These are phyloP conservation scores for Kazachstania africana DNA, from an alignment of 805 yeast genomes.

Conservation along the genomic window DNA sequence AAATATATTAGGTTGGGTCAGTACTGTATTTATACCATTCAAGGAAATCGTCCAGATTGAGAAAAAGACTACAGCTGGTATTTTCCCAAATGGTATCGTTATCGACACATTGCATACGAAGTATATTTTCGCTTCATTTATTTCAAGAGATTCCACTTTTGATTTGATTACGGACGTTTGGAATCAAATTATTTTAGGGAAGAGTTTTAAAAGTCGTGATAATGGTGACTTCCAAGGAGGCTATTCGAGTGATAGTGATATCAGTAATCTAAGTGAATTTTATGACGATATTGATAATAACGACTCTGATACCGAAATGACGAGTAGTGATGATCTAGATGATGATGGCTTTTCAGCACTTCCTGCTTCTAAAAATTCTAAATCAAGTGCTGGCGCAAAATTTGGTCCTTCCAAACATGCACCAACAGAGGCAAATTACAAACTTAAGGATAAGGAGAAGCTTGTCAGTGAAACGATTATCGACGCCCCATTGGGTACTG, in stretches of 20 bases:
- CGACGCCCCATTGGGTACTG: conserved; percentile 58
- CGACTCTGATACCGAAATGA: conserved; percentile 8
- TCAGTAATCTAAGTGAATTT: conserved; percentile 10
- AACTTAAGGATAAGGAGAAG: conserved; percentile 38
- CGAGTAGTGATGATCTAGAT: conserved; percentile 23
- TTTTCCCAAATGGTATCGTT: conserved; percentile 60
- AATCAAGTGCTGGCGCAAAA: neutral
- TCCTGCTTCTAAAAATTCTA: neutral
- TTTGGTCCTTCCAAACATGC: conserved; percentile 36
- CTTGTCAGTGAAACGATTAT: conserved; percentile 43
- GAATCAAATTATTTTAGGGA: conserved; percentile 51
- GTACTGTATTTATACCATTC: conserved; percentile 46
- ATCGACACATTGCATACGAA: conserved; percentile 53
- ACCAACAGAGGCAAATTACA: conserved; percentile 37
- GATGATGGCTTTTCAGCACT: conserved; percentile 4
- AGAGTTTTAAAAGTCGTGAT: conserved; percentile 31
- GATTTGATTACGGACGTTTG: conserved; percentile 50
- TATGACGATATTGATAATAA: conserved; percentile 26
- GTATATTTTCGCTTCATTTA: conserved; percentile 55
- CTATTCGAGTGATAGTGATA: conserved; percentile 7
- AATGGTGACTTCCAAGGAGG: conserved; percentile 18
- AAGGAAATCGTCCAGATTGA: conserved; percentile 55
- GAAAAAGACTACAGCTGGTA: conserved; percentile 54
- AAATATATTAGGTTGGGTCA: conserved; percentile 59
- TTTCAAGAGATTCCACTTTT: conserved; percentile 46